phyloP scores from a whole-genome alignment of 192 early-diverging fungal species.

The Coemansia javaensis region DNA sequence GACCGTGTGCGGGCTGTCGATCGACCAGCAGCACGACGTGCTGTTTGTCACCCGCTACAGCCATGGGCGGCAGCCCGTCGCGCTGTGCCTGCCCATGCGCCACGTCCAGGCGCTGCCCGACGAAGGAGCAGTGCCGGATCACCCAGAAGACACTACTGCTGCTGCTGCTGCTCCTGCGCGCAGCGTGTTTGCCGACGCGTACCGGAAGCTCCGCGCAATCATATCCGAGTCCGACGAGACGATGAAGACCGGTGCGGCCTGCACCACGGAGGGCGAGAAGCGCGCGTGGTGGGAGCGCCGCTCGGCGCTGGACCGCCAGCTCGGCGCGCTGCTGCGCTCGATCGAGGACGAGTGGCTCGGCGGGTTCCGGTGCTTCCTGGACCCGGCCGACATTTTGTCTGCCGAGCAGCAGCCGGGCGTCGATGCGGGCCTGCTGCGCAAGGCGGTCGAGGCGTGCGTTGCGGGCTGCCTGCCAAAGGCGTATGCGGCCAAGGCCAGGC shows the following conservation, averaged over 20 bases:
- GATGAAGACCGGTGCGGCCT: conserved; percentile 51
- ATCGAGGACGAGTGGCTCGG: conserved; percentile 85
- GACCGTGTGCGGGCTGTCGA: conserved; percentile 73
- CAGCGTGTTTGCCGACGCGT: conserved; percentile 52
- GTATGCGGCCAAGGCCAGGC: conserved; percentile 22
- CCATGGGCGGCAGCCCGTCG: conserved; percentile 48
- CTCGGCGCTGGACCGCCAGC: conserved; percentile 60
- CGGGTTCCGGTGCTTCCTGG: conserved; percentile 58
- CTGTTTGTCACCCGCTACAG: conserved; percentile 68
- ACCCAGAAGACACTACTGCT: too few species aligned
- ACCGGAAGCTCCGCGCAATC: conserved; percentile 54
- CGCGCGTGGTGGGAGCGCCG: conserved; percentile 78
- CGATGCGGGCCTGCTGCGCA: conserved; percentile 8
- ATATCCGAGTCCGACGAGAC: conserved; percentile 67
- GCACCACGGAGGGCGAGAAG: conserved; percentile 59
- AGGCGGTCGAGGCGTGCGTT: conserved; percentile 15
- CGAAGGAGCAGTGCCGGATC: background rate
- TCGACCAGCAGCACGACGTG: conserved; percentile 62
- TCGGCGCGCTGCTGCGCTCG: conserved; percentile 57
- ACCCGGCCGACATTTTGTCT: conserved; percentile 6
- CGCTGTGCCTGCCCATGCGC: conserved; percentile 70
- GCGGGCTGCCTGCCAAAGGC: conserved; percentile 7
- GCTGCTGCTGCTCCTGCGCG: too few species aligned
- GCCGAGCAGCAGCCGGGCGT: background rate
- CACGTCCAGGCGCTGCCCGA: conserved; percentile 38